A percentile compares a stretch with the other conserved stretches of the same genome.
phyloP scores from a whole-genome alignment of 495 filamentous ascomycete species.

The Mycothermus thermophilus region DNA sequence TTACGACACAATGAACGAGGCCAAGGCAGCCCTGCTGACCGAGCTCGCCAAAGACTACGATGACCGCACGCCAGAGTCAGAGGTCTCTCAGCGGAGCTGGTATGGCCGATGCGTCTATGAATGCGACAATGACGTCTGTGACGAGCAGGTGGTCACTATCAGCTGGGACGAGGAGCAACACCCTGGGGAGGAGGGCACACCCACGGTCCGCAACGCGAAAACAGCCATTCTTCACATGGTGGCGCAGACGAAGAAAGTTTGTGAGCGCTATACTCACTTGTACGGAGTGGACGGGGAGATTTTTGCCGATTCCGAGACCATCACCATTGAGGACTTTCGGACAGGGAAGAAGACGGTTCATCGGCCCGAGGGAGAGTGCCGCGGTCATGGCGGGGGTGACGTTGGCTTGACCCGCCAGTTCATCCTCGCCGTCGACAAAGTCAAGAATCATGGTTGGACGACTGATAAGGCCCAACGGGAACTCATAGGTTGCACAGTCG shows the following conservation, averaged over 20 bases:
- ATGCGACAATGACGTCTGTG: constrained; percentile 77
- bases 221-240: constrained; percentile 89
- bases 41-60: constrained; percentile 59
- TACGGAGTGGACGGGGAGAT: constrained; percentile 84
- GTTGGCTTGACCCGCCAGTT: constrained; percentile 67
- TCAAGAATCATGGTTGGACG: constrained; percentile 52
- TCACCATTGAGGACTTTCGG: constrained; percentile 50
- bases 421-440: constrained; percentile 63
- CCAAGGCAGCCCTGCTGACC: constrained; percentile 28
- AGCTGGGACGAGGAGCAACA: constrained; percentile 75
- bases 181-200: constrained; percentile 13
- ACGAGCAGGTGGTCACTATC: constrained; percentile 80
- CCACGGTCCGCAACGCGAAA: constrained; percentile 47
- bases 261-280: constrained; percentile 64
- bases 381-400: constrained; percentile 80
- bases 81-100: constrained; percentile 56
- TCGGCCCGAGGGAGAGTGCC: constrained; percentile 36
- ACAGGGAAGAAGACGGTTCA: constrained; percentile 41
- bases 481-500: constrained; percentile 65
- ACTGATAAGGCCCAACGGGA: constrained; percentile 60
- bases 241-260: constrained; percentile 74
- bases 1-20: constrained; percentile 29
- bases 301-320: constrained; percentile 55
- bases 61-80: constrained; percentile 27
- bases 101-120: constrained; percentile 93